These are phyloP conservation scores for Ascosphaera apis DNA, from an alignment of 2,329 filamentous ascomycete species.

Conservation along the genomic window DNA sequence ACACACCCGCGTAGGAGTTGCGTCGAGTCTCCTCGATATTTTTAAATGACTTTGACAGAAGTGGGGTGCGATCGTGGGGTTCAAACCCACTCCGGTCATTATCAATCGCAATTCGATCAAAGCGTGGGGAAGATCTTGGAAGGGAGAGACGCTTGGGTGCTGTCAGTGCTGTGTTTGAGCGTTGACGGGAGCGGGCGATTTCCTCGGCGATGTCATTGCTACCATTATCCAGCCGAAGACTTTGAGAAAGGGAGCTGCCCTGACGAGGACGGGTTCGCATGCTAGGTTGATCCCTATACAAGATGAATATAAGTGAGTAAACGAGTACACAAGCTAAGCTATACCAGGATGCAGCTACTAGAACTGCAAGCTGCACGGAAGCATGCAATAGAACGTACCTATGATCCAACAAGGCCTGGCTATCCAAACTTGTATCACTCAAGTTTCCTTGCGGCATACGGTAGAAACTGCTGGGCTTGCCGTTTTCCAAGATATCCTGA, in stretches of 20 bases:
- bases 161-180: no score
- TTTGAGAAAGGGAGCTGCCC: slow-evolving; percentile 21
- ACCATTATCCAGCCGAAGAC: slow-evolving; percentile 13
- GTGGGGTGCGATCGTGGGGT: no score
- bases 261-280: slow-evolving; percentile 37
- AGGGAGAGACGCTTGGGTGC: no score
- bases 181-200: no score
- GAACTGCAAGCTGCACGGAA: not conserved
- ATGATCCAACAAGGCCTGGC: slow-evolving; percentile 70
- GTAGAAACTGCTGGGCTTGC: slow-evolving; percentile 21
- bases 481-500: no score
- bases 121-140: no score
- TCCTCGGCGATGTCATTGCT: slow-evolving; percentile 1
- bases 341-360: slow-evolving; percentile 2
- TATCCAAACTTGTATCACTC: slow-evolving; percentile 75
- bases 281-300: slow-evolving; percentile 31
- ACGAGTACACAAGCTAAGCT: slow-evolving; percentile 6
- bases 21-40: no score
- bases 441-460: slow-evolving; percentile 32
- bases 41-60: no score
- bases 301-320: no score
- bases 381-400: slow-evolving; percentile 27
- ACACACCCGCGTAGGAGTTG: no score
- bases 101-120: no score
- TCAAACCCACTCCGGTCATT: no score